phyloP scores from a whole-genome alignment of 2,329 filamentous ascomycete species.

The Aspergillus sclerotialis region DNA sequence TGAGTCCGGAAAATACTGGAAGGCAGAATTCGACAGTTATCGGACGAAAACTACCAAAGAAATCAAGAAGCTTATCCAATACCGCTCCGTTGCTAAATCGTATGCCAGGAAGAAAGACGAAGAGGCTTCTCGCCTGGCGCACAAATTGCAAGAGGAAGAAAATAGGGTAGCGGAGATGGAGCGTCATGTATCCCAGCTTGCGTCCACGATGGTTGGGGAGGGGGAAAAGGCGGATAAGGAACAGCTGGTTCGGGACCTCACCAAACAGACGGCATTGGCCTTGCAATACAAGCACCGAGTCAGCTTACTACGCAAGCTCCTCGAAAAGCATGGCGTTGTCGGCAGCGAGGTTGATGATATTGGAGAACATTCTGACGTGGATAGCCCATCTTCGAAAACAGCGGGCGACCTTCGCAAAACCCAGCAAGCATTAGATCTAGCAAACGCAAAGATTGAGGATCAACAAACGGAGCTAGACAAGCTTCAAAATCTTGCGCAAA shows the following conservation, averaged over 20 bases:
- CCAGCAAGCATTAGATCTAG: slow-evolving; percentile 28
- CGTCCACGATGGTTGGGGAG: slow-evolving; percentile 31
- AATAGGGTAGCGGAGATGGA: slow-evolving; percentile 39
- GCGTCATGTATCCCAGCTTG: slow-evolving; percentile 34
- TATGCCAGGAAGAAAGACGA: slow-evolving; percentile 54
- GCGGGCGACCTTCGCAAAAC: slow-evolving; percentile 23
- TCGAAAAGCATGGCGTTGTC: slow-evolving; percentile 35
- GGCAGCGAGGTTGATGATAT: slow-evolving; percentile 16
- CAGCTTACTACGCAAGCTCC: slow-evolving; percentile 26
- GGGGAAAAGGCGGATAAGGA: slow-evolving; percentile 29
- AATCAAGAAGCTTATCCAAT: slow-evolving; percentile 54
- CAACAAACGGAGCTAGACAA: slow-evolving; percentile 26
- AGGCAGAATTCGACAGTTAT: slow-evolving; percentile 54
- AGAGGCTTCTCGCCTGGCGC: slow-evolving; percentile 46
- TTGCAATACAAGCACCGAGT: slow-evolving; percentile 40
- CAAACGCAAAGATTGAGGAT: slow-evolving; percentile 28
- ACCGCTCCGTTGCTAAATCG: slow-evolving; percentile 52
- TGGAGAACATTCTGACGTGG: slow-evolving; percentile 14
- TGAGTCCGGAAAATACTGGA: slow-evolving; percentile 56
- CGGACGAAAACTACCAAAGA: slow-evolving; percentile 52
- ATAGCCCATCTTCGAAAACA: slow-evolving; percentile 10
- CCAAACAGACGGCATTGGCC: slow-evolving; percentile 38
- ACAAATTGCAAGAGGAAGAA: slow-evolving; percentile 47
- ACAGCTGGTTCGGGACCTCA: slow-evolving; percentile 34
- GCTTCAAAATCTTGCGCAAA: slow-evolving; percentile 28